Base-by-base conservation (phyloP, 305 asterid genomes). In the Withania somnifera region DNA sequence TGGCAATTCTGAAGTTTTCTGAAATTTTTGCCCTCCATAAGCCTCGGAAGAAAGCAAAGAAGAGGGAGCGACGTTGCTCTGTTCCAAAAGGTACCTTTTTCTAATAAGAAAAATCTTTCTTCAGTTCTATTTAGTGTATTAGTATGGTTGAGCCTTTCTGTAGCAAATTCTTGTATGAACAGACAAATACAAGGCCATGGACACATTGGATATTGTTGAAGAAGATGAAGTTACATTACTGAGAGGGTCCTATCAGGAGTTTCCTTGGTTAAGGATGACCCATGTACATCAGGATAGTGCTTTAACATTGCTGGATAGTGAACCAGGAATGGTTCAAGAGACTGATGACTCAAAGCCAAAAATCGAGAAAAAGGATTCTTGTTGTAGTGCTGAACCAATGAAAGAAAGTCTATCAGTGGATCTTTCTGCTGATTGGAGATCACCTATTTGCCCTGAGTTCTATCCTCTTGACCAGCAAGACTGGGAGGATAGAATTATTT, bases 401-500 rank as follows among this genome's bases (percentile, higher is more conserved):
- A 90, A 91, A 79, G 87, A 87, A 83, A 90, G 86, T 83, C 26
- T 84, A 42, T 85, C 87, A 28, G 52, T 60, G 53, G 82, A 85
- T 81, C 78, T 88, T 76, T 85, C 87, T 83, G 66, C 87, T 6
- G 95, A 88, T 82, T 86, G 87, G 91, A 86, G 84, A 71, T 80
- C 86, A 24, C 85, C 85, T 58, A 84, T 80, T 73, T 87, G 91
- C 47, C 82, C 91, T 34, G 87, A 92, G 57, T 89, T 91, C 80
- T 89, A 88, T 84, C 95, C 97, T 80, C 92, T 97, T 87, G 98
- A 93, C 83, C 99, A 97, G 89, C 90, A 92, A 87, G 94, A 97
- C 85, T 97, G 99, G 99, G 99, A 97, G 88, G 98, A 95, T 85
- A 88, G 84, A 85, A 95, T 97, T 87, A 88, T 93, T 86, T 96